Evolutionary conservation across 73 alveolate genomes (phyloP).

Genomic region (Durusdinium trenchii): DNA sequence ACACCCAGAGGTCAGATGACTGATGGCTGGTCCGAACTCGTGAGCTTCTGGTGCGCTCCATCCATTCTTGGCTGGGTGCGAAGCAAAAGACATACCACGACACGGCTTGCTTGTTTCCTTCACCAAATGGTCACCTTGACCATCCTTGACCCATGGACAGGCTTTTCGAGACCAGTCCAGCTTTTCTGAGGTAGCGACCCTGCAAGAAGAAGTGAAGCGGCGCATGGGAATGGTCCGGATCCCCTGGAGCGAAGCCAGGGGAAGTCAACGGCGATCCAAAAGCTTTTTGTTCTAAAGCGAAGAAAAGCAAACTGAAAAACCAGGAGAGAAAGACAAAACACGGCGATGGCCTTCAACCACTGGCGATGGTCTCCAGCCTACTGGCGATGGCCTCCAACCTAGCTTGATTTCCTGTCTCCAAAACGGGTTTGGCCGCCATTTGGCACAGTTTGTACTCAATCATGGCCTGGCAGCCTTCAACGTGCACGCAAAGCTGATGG

Average conservation of each 20-base stretch:
- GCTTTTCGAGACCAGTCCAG: not conserved
- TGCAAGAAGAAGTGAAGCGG: not conserved
- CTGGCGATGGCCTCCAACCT: not conserved
- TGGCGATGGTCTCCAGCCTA: not conserved
- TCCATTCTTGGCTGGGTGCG: not conserved
- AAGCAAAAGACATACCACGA: too few species aligned
- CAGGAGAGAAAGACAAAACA: too few species aligned
- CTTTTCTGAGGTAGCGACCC: not conserved
- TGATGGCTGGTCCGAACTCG: not conserved
- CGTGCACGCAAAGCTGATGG: too few species aligned
- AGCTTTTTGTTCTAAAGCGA: not conserved
- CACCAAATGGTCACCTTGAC: not conserved
- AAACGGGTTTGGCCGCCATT: too few species aligned
- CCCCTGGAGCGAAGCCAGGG: not conserved
- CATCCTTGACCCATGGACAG: not conserved
- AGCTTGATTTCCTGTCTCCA: too few species aligned
- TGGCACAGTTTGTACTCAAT: too few species aligned
- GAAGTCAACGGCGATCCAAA: not conserved
- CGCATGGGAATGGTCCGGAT: conserved; percentile 21
- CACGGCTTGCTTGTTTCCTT: too few species aligned
- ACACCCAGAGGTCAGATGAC: not conserved
- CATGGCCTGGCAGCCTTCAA: too few species aligned
- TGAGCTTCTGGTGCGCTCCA: not conserved
- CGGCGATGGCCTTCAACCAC: not conserved
- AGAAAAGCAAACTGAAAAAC: not conserved